Conservation (phyloP, 371 early-diverging fungal species). For the Modicella reniformis region DNA sequence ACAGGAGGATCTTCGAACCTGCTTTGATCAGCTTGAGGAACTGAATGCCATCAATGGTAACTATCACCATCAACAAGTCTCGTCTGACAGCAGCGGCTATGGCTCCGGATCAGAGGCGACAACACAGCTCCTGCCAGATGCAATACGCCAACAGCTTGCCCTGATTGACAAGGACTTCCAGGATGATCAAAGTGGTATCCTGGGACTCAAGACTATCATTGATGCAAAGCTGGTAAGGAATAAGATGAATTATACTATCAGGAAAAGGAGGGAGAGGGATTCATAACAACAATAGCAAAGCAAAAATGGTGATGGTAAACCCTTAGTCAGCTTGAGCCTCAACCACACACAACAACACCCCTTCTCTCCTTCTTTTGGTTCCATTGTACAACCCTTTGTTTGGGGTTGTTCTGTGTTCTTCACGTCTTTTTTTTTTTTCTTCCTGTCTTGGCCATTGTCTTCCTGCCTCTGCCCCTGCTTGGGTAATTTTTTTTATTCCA, state of each 20-base stretch:
- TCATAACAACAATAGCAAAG: too few relatives aligned
- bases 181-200: constrained; percentile 45
- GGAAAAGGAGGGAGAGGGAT: neutral
- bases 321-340: neutral
- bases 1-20: constrained; percentile 42
- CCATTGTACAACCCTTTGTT: too few relatives aligned
- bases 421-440: too few relatives aligned
- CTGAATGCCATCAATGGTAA: constrained; percentile 15
- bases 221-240: constrained; percentile 52
- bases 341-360: too few relatives aligned
- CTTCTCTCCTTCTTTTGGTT: too few relatives aligned
- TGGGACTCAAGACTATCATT: constrained; percentile 50
- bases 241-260: neutral
- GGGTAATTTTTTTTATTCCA: too few relatives aligned
- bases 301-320: too few relatives aligned
- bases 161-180: constrained; percentile 46
- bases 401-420: too few relatives aligned
- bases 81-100: constrained; percentile 7
- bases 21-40: constrained; percentile 43
- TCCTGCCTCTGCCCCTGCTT: neutral
- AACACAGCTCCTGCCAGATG: constrained; percentile 25
- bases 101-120: constrained; percentile 14
- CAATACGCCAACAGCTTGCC: constrained; percentile 39
- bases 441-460: neutral
- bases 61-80: neutral